phyloP scores from a whole-genome alignment of 805 yeast species.

The Wickerhamiella nectarea region DNA sequence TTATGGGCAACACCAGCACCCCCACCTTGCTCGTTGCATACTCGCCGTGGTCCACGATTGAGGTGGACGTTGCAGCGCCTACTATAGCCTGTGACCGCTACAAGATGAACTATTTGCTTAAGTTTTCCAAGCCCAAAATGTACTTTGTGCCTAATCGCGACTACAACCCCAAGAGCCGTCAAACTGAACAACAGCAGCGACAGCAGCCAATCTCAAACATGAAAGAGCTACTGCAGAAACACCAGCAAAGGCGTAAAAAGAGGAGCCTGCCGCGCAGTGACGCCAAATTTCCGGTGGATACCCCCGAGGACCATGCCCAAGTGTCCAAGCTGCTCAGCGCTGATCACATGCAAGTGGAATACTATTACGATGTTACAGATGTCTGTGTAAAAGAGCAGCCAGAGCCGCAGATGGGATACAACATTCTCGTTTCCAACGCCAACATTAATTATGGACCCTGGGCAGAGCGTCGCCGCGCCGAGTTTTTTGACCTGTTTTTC shows the following conservation, averaged over 20 bases:
- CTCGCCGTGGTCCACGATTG: conserved; percentile 40
- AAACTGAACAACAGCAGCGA: background rate
- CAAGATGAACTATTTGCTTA: conserved; percentile 33
- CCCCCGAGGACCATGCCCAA: conserved; percentile 63
- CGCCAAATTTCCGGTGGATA: background rate
- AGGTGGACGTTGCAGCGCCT: conserved; percentile 40
- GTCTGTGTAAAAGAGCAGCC: conserved; percentile 21
- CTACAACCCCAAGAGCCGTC: conserved; percentile 22
- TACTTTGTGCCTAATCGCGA: conserved; percentile 59
- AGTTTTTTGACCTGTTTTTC: conserved; percentile 49
- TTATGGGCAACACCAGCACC: conserved; percentile 68
- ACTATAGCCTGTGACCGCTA: conserved; percentile 45
- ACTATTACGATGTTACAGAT: conserved; percentile 67
- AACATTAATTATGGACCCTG: conserved; percentile 85
- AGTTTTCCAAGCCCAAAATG: conserved; percentile 40
- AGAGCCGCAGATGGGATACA: conserved; percentile 34
- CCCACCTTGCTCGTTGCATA: conserved; percentile 57
- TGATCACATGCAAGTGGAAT: conserved; percentile 37
- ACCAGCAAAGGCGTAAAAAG: background rate
- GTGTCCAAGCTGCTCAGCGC: conserved; percentile 57
- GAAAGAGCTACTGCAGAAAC: background rate
- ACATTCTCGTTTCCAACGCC: conserved; percentile 43
- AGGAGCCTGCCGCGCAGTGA: background rate
- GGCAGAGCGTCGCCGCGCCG: conserved; percentile 75
- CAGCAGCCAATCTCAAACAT: background rate